Percentiles rank a stretch among this genome's conserved stretches.
Conservation (phyloP, 2,329 filamentous ascomycete genomes). For the Myriangium duriaei region DNA sequence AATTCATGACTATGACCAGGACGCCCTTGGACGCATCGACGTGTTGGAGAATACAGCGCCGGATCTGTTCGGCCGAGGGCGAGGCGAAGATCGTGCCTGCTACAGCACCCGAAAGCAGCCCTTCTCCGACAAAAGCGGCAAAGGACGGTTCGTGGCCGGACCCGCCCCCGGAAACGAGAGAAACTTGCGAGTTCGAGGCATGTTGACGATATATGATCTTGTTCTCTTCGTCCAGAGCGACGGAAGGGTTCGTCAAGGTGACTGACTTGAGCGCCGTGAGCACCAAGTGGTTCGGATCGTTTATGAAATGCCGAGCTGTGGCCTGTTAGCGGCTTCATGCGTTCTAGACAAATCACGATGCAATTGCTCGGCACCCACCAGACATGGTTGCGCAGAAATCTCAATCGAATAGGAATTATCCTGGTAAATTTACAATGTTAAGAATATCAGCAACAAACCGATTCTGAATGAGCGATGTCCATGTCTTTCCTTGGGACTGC, state of each 20-base stretch:
- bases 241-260: conserved; percentile 71
- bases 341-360: too few relatives aligned
- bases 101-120: conserved; percentile 68
- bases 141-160: conserved; percentile 86
- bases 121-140: conserved; percentile 69
- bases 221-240: conserved; percentile 64
- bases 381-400: conserved; percentile 1
- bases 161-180: conserved; percentile 77
- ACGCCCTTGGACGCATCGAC: conserved; percentile 64
- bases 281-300: conserved; percentile 69
- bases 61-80: conserved; percentile 70
- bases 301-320: conserved; percentile 71
- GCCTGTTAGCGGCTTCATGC: too few relatives aligned
- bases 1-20: conserved; percentile 84
- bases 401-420: background rate
- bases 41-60: conserved; percentile 58
- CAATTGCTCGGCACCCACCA: too few relatives aligned
- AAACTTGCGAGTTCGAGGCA: conserved; percentile 48
- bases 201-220: conserved; percentile 74
- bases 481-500: too few relatives aligned
- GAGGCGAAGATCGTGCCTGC: conserved; percentile 81
- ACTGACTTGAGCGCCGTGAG: conserved; percentile 61
- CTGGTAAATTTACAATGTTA: background rate
- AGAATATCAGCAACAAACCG: too few relatives aligned
- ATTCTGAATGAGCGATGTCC: too few relatives aligned